Base-by-base conservation (phyloP, 1,284 basidiomycete species). In the Thelephora terrestris region DNA sequence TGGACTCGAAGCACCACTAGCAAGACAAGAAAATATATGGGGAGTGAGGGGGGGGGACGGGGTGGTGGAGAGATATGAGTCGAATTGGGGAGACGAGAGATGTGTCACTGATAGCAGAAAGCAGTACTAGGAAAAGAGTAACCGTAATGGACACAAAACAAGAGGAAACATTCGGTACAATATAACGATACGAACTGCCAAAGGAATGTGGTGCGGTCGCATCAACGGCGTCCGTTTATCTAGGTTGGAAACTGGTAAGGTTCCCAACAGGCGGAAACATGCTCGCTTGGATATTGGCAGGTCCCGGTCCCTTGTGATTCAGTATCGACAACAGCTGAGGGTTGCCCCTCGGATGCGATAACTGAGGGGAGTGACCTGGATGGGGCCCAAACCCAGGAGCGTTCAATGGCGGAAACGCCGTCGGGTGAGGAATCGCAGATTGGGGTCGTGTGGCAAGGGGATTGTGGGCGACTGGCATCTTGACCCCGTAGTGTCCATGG, bases 291-390 rank as follows among this genome's bases (percentile, higher is more conserved):
- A 53, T 56, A 45, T 51, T 52, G 47, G 52, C 57, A 37, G 61
- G 32, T 23, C 35, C 37, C 34, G 46, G 40, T 12, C 46, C 51
- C 21, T 45, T 39, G 29, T 23, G 24, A 35, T 64, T 66, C 50
- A 66, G 58, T 27, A 66, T 64, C 52, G 64, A 64, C 47, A 66
- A 58, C 50, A 66, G 54, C 44, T 63, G 61, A 42, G 62, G 58
- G 54, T 63, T 61, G 51, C 56, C 55, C 21, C 53, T 43, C 42
- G 53, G 47, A 17, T 52, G 51, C 21, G 55, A 27, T 36, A 50
- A 49, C 53, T 60, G 60, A 49, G 50, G 50, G 29, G 29, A 32
- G 47, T 52, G 54, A 48, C 52, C 46, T 17, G 49, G 20, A 27
- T 52, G 46, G 7, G 57, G 56, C 14, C 55, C 54, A 9, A 52